Evolutionary conservation across 345 rosid genomes (phyloP).

Genomic region (Citropsis articulata): DNA sequence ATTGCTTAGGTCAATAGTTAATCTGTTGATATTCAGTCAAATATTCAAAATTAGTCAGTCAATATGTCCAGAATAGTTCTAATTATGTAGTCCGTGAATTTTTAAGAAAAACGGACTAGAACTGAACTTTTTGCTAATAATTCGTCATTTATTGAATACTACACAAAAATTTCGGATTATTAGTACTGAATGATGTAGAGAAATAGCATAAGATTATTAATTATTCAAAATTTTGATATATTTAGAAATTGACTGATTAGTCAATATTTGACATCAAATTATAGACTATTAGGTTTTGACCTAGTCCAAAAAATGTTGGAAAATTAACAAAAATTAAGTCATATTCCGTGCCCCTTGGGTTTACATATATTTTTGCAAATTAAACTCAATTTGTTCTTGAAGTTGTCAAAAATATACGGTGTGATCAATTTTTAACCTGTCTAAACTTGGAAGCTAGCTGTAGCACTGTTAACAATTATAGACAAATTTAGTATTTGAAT

Average conservation of each 20-base stretch:
- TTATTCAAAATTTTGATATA: background rate
- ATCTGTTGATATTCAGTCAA: background rate
- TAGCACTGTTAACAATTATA: background rate
- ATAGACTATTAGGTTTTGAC: background rate
- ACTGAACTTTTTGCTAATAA: background rate
- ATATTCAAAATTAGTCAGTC: background rate
- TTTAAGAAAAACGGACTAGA: background rate
- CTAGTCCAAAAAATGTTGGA: background rate
- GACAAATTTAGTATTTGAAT: conserved; percentile 6
- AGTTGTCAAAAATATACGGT: background rate
- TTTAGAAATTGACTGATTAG: background rate
- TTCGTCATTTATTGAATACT: background rate
- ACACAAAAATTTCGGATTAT: background rate
- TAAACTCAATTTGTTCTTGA: background rate
- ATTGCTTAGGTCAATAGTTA: too few relatives aligned
- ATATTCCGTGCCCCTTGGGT: background rate
- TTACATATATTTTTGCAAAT: background rate
- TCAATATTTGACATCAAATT: background rate
- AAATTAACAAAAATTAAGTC: background rate
- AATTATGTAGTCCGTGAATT: too few relatives aligned
- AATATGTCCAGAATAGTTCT: too few relatives aligned
- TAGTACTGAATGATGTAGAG: background rate
- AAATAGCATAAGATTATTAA: background rate
- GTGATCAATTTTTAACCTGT: background rate
- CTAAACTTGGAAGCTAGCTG: conserved; percentile 8